These are phyloP conservation scores for Heimioporus retisporus DNA, from an alignment of 1,284 basidiomycete species.

Conservation along the genomic window DNA sequence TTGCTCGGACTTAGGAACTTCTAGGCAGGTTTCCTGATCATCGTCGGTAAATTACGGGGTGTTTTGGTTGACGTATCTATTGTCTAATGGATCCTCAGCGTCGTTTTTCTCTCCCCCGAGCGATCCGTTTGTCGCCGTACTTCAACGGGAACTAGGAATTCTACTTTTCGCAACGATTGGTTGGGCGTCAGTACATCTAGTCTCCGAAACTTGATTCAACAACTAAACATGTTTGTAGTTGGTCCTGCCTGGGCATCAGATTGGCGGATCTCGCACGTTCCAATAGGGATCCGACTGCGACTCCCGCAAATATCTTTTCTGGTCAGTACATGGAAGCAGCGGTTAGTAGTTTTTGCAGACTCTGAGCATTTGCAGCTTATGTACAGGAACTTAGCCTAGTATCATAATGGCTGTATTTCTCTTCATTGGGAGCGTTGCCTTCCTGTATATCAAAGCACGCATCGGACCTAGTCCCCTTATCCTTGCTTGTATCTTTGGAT, in stretches of 20 bases:
- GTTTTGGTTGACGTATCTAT: background rate
- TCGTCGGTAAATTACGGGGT: conserved; percentile 58
- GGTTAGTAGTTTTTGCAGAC: conserved; percentile 47
- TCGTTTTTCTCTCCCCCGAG: conserved; percentile 75
- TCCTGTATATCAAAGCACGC: conserved; percentile 72
- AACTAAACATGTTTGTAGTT: conserved; percentile 51
- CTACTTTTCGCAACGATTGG: conserved; percentile 59
- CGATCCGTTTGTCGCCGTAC: conserved; percentile 73
- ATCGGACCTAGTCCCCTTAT: conserved; percentile 75
- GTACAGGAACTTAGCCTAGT: conserved; percentile 53
- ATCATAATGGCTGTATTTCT: conserved; percentile 75
- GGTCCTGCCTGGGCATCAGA: conserved; percentile 74
- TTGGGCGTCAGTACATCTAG: conserved; percentile 69
- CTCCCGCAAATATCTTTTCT: conserved; percentile 50
- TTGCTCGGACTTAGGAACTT: conserved; percentile 16
- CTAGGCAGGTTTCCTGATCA: conserved; percentile 74
- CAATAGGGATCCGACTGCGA: conserved; percentile 53
- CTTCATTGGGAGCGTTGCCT: conserved; percentile 67
- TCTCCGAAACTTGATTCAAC: background rate
- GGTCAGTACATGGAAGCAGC: conserved; percentile 70
- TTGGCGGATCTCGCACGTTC: conserved; percentile 70
- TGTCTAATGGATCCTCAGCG: conserved; percentile 47
- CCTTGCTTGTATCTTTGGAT: conserved; percentile 67
- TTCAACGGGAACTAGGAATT: conserved; percentile 78
- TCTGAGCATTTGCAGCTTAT: conserved; percentile 11